Percentiles rank a stretch among this genome's conserved stretches.
Conservation (phyloP, 441 rosid species). For the Pelargonium australe region DNA sequence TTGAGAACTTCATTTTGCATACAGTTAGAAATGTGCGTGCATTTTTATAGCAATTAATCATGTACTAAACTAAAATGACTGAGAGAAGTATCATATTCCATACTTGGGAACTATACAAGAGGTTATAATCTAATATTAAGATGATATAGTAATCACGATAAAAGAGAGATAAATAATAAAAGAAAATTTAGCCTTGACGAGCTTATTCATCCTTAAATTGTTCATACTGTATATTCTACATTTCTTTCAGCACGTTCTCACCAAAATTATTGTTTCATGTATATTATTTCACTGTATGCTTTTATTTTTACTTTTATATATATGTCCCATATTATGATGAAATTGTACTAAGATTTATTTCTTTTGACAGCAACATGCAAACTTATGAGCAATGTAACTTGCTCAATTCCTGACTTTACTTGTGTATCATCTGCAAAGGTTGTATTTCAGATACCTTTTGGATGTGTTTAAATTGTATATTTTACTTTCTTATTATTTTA, state of each 20-base stretch:
- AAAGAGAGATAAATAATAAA: background rate
- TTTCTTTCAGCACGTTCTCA: background rate
- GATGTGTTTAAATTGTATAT: background rate
- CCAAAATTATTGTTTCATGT: background rate
- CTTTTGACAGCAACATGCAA: conserved; percentile 73
- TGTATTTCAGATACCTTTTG: conserved; percentile 22
- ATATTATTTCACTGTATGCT: background rate
- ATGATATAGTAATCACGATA: background rate
- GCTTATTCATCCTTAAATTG: conserved; percentile 2
- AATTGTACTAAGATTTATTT: conserved; percentile 14
- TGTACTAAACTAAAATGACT: too few relatives aligned
- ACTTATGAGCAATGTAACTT: conserved; percentile 71
- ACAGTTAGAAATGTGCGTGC: background rate
- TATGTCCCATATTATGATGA: background rate
- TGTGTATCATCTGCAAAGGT: conserved; percentile 92
- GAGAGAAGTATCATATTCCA: too few relatives aligned
- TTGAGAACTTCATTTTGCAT: background rate
- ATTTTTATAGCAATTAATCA: too few relatives aligned
- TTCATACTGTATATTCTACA: background rate
- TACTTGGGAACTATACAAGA: too few relatives aligned
- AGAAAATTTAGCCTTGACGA: background rate
- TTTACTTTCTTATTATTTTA: conserved; percentile 5
- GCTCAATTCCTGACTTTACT: conserved; percentile 88
- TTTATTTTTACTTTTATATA: background rate
- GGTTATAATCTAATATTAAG: background rate